Conservation (phyloP, 805 yeast species). For the Metschnikowia koreensis region DNA sequence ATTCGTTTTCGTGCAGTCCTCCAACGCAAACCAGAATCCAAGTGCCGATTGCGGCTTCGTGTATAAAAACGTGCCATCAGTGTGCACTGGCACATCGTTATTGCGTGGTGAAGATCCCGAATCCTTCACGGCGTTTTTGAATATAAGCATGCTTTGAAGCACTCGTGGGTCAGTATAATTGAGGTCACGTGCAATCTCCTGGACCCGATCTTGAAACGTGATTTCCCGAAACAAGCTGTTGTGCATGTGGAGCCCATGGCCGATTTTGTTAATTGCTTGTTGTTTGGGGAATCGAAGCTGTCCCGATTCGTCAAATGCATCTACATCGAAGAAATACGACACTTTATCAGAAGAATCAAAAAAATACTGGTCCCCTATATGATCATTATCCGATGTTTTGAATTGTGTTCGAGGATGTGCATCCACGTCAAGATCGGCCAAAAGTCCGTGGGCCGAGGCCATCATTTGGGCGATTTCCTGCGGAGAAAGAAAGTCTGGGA, state of each 20-base stretch:
- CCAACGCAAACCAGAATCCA: slow-evolving; percentile 82
- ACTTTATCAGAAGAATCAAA: slow-evolving; percentile 67
- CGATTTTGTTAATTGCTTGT: slow-evolving; percentile 69
- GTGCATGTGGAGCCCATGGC: slow-evolving; percentile 69
- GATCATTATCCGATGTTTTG: slow-evolving; percentile 57
- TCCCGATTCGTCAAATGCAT: slow-evolving; percentile 59
- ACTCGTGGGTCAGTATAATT: slow-evolving; percentile 65
- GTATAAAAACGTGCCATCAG: slow-evolving; percentile 70
- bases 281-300: slow-evolving; percentile 51
- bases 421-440: slow-evolving; percentile 48
- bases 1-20: slow-evolving; percentile 63
- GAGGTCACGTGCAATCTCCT: slow-evolving; percentile 50
- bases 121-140: slow-evolving; percentile 58
- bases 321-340: slow-evolving; percentile 67
- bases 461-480: slow-evolving; percentile 43
- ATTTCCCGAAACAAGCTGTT: slow-evolving; percentile 48
- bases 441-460: slow-evolving; percentile 42
- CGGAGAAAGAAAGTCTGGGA: slow-evolving; percentile 51
- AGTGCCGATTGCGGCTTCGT: slow-evolving; percentile 70
- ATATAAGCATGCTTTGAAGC: slow-evolving; percentile 74
- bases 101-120: slow-evolving; percentile 29
- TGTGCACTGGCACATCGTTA: slow-evolving; percentile 71
- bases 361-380: slow-evolving; percentile 73
- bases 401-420: slow-evolving; percentile 70
- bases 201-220: slow-evolving; percentile 52